phyloP scores from a whole-genome alignment of 805 yeast species.

The Ogataea trehalophila region DNA sequence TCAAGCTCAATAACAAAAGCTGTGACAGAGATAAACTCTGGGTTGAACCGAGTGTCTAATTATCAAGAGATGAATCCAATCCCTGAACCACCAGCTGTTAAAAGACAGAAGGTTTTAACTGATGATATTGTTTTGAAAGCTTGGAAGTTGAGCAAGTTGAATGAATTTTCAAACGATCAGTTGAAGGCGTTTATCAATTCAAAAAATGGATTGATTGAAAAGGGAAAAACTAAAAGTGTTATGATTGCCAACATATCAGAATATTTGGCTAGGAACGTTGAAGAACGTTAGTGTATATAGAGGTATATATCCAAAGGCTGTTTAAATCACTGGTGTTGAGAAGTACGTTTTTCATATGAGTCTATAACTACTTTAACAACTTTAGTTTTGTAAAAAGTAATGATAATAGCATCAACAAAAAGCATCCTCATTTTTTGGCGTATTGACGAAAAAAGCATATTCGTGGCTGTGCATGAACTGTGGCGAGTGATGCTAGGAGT shows the following conservation, averaged over 20 bases:
- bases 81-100: conserved; percentile 1
- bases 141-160: conserved; percentile 34
- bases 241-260: conserved; percentile 37
- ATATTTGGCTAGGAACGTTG: conserved; percentile 13
- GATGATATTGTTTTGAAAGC: conserved; percentile 39
- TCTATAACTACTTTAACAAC: too few species aligned
- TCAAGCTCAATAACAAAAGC: conserved; percentile 3
- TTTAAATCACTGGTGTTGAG: not conserved
- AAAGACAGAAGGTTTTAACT: conserved; percentile 19
- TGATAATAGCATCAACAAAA: too few species aligned
- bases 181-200: conserved; percentile 35
- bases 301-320: not conserved
- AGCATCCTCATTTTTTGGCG: too few species aligned
- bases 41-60: conserved; percentile 22
- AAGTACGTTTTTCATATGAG: too few species aligned
- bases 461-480: too few species aligned
- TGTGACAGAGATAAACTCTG: conserved; percentile 16
- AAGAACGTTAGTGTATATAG: not conserved
- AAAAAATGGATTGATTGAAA: conserved; percentile 31
- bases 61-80: conserved; percentile 12
- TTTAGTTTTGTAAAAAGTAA: too few species aligned
- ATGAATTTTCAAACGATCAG: conserved; percentile 37
- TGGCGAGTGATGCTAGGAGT: too few species aligned
- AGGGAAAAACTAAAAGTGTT: conserved; percentile 38
- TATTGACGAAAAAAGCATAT: too few species aligned